Conservation (phyloP, 2,329 filamentous ascomycete genomes). For the Colletotrichum liriopes region DNA sequence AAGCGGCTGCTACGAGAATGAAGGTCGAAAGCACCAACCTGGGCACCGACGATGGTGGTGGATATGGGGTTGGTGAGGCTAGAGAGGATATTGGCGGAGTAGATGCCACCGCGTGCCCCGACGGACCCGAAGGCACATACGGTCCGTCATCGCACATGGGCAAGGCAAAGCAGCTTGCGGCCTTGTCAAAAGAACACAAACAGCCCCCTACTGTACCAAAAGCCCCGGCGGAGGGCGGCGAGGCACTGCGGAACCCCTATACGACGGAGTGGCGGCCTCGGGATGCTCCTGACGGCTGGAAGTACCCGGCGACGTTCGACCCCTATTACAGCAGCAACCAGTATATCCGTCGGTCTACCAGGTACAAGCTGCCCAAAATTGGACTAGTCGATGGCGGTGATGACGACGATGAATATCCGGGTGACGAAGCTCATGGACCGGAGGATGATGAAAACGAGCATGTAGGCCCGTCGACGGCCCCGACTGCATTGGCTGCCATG, state of each 20-base stretch:
- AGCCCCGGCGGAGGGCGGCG: slow-evolving; percentile 36
- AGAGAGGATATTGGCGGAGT: slow-evolving; percentile 6
- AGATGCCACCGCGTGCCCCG: slow-evolving; percentile 19
- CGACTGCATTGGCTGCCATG: slow-evolving; percentile 8
- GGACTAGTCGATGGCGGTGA: slow-evolving; percentile 27
- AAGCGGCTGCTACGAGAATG: slow-evolving; percentile 1
- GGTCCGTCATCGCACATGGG: slow-evolving; percentile 10
- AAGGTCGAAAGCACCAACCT: neutral
- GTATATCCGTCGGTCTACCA: slow-evolving; percentile 30
- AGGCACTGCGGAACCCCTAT: slow-evolving; percentile 38
- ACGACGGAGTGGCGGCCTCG: slow-evolving; percentile 41
- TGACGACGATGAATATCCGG: slow-evolving; percentile 21
- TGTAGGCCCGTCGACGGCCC: neutral
- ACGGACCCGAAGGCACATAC: slow-evolving; percentile 23
- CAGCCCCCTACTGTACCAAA: slow-evolving; percentile 9
- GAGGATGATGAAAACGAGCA: neutral
- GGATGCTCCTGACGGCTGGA: neutral
- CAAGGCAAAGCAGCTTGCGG: neutral
- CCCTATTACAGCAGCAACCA: slow-evolving; percentile 39
- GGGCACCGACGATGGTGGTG: neutral
- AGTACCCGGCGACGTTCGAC: slow-evolving; percentile 27
- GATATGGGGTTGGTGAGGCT: slow-evolving; percentile 13
- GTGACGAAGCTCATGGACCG: neutral
- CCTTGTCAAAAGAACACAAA: neutral
- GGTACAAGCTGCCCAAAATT: slow-evolving; percentile 22